Evolutionary conservation across 1,284 basidiomycete genomes (phyloP).

Genomic region (Singerocomus rubriflavus): DNA sequence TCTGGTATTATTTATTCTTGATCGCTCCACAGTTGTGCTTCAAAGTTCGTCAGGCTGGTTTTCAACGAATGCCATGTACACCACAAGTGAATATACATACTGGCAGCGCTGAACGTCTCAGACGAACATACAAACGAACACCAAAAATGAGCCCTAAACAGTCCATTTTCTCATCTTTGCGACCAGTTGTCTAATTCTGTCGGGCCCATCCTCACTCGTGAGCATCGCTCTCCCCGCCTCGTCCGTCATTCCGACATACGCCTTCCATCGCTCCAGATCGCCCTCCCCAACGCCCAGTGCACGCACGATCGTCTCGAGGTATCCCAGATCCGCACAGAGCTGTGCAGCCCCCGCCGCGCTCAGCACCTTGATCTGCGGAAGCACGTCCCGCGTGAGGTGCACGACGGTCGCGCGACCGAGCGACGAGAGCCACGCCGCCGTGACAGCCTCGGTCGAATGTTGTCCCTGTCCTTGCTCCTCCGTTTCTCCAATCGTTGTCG

Average conservation of each 20-base stretch:
- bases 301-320: conserved; percentile 87
- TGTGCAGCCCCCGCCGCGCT: conserved; percentile 73
- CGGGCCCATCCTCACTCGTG: conserved; percentile 36
- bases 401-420: conserved; percentile 78
- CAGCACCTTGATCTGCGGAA: conserved; percentile 62
- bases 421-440: conserved; percentile 87
- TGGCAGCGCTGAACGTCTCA: neutral
- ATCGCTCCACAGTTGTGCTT: neutral
- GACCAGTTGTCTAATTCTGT: conserved; percentile 39
- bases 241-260: conserved; percentile 58
- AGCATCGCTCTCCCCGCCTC: conserved; percentile 47
- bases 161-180: conserved; percentile 55
- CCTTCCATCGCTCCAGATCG: conserved; percentile 73
- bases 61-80: neutral
- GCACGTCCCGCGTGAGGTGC: conserved; percentile 64
- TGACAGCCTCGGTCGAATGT: conserved; percentile 68
- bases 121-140: neutral
- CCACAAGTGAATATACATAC: too few relatives aligned
- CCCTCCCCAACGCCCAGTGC: conserved; percentile 85
- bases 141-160: neutral
- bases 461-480: conserved; percentile 35
- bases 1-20: conserved; percentile 17
- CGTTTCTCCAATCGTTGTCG: neutral
- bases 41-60: neutral
- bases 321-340: conserved; percentile 84